Conservation (phyloP, 768 basidiomycete genomes). For the Hypholoma fasciculare region DNA sequence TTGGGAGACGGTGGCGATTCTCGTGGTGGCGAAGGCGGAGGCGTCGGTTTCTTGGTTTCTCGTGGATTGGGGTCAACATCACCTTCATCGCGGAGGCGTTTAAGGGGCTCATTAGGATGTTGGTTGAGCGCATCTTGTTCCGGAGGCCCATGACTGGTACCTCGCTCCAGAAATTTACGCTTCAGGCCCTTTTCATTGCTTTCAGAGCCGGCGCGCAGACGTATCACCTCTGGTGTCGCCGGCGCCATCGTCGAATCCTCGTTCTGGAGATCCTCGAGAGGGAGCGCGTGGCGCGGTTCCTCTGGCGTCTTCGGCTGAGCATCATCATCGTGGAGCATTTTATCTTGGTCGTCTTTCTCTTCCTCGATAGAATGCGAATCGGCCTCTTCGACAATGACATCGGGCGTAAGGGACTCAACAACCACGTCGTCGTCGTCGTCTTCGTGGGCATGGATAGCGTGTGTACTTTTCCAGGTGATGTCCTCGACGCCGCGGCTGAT, state of each 20-base stretch:
- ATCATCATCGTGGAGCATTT: conserved; percentile 19
- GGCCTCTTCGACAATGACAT: conserved; percentile 2
- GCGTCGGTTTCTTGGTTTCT: conserved; percentile 60
- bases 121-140: conserved; percentile 26
- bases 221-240: conserved; percentile 14
- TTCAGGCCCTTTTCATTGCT: conserved; percentile 63
- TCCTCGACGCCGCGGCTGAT: conserved; percentile 82
- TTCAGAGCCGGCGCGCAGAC: conserved; percentile 44
- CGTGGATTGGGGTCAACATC: conserved; percentile 65
- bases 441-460: conserved; percentile 26
- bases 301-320: conserved; percentile 22
- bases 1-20: conserved; percentile 33
- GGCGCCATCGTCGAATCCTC: conserved; percentile 17
- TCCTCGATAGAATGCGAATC: conserved; percentile 8
- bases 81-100: conserved; percentile 62
- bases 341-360: background rate
- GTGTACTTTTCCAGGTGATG: conserved; percentile 64
- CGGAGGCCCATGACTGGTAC: conserved; percentile 58
- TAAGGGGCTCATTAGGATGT: conserved; percentile 40
- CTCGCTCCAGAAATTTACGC: conserved; percentile 69
- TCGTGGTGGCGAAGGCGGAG: conserved; percentile 59
- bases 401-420: background rate
- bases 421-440: conserved; percentile 20
- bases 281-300: conserved; percentile 17
- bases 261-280: conserved; percentile 18